These are phyloP conservation scores for Penicillium salamii DNA, from an alignment of 495 filamentous ascomycete genomes.

Conservation along the genomic window DNA sequence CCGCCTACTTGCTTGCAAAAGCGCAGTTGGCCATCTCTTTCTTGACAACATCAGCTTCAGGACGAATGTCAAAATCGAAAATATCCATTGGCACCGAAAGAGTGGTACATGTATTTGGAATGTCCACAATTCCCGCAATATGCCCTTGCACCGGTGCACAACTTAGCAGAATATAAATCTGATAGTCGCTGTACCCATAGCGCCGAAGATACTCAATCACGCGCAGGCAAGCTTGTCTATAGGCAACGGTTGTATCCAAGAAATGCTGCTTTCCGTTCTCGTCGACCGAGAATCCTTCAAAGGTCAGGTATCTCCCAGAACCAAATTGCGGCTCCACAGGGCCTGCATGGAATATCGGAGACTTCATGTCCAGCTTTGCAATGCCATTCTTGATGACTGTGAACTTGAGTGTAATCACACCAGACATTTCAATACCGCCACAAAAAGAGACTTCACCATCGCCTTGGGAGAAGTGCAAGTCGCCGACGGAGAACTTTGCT, in stretches of 20 bases:
- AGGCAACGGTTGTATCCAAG: slow-evolving; percentile 89
- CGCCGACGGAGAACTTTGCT: slow-evolving; percentile 90
- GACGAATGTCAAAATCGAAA: slow-evolving; percentile 90
- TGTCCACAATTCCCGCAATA: slow-evolving; percentile 90
- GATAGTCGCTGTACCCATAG: slow-evolving; percentile 77
- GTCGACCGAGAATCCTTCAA: slow-evolving; percentile 94
- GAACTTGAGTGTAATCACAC: slow-evolving; percentile 89
- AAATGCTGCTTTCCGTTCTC: slow-evolving; percentile 90
- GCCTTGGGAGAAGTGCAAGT: slow-evolving; percentile 86
- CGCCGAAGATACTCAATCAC: slow-evolving; percentile 84
- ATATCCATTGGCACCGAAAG: slow-evolving; percentile 92
- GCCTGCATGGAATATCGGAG: slow-evolving; percentile 84
- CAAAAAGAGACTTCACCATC: slow-evolving; percentile 96
- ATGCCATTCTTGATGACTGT: slow-evolving; percentile 83
- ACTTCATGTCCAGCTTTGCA: slow-evolving; percentile 73
- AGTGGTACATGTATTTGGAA: slow-evolving; percentile 84
- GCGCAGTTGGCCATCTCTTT: slow-evolving; percentile 77
- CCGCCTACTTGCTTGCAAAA: slow-evolving; percentile 52
- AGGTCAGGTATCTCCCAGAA: slow-evolving; percentile 80
- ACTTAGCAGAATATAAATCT: slow-evolving; percentile 84
- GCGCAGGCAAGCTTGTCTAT: slow-evolving; percentile 79
- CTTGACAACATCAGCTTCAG: slow-evolving; percentile 58
- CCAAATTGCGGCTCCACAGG: slow-evolving; percentile 92
- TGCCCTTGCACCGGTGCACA: slow-evolving; percentile 92
- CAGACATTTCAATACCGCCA: slow-evolving; percentile 96